Evolutionary conservation across 768 basidiomycete species (phyloP), one percentile per base, ranked within the genome.

Genomic region (Trametes gibbosa): DNA sequence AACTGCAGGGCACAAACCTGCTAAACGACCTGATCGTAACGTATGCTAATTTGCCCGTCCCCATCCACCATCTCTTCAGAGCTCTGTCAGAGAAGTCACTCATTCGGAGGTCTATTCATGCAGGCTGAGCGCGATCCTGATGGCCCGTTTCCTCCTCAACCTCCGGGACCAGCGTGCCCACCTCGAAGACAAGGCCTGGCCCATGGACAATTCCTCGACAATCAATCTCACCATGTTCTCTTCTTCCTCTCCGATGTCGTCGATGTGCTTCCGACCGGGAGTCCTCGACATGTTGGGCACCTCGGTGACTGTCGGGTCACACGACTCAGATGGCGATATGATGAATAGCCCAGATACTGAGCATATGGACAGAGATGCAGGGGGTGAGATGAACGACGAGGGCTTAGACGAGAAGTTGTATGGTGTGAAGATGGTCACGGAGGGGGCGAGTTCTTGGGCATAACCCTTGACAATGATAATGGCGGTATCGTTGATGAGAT

Each of bases 131-230:
- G 32, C 61, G 5, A 39, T 63, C 29, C 56, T 63, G 25, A 63
- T 63, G 61, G 34, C 52, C 25, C 61, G 61, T 40, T 63, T 63
- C 52, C 47, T 63, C 8, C 48, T 63, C 32, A 63, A 63, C 53
- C 61, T 63, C 32, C 56, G 61, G 16, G 56, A 53, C 45, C 46
- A 56, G 9, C 55, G 60, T 32, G 46, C 50, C 7, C 50, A 27
- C 19, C 35, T 40, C 27, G 60, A 62, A 25, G 50, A 50, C 5
- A 50, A 23, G n/a, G 29, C 53, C 1, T 54, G 32, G 51, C 16
- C 39, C 25, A 4, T 14, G 12, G 45, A 35, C 16, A 23, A 23
- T 24, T 27, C 17, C 6, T 27, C 48, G 32, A 37, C 14, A 21
- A 17, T 45, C 27, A 17, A 13, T 4, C 37, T 39, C 37, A 39